Conservation (phyloP, 228 moss, liverwort and hornwort genomes). For the Sphagnum fallax region DNA sequence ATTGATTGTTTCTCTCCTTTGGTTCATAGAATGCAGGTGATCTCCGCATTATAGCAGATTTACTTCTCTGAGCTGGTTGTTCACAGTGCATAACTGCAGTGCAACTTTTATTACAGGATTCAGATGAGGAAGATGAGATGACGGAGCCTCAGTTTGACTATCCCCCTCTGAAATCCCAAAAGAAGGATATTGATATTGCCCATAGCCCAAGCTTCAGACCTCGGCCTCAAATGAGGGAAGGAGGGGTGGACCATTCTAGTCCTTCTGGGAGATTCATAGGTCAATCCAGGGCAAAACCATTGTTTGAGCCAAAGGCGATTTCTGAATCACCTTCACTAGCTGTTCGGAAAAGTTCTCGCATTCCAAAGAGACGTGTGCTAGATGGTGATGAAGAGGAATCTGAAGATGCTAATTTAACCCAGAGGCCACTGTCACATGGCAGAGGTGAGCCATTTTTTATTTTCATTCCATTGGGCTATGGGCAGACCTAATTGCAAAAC, state of each 20-base stretch:
- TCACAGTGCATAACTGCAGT: no score
- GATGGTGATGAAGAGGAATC: conserved; percentile 72
- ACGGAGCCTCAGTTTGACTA: conserved; percentile 11
- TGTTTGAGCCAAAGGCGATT: conserved; percentile 2
- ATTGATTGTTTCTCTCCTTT: background rate
- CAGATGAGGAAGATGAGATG: conserved; percentile 81
- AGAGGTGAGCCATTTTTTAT: conserved; percentile 17
- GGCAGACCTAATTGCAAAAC: no score
- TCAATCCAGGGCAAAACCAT: conserved; percentile 13
- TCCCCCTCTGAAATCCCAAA: conserved; percentile 26
- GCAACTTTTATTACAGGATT: conserved; percentile 44
- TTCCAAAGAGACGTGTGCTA: conserved; percentile 80
- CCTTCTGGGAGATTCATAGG: conserved; percentile 20
- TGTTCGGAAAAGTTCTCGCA: conserved; percentile 90
- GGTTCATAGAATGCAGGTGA: background rate
- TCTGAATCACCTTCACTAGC: conserved; percentile 40
- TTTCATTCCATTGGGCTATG: background rate
- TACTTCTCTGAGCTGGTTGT: no score
- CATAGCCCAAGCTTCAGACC: conserved; percentile 13
- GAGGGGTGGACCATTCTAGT: conserved; percentile 20
- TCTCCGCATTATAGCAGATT: background rate
- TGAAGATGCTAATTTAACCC: conserved; percentile 23
- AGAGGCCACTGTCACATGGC: conserved; percentile 11
- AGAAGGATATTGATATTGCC: conserved; percentile 11
- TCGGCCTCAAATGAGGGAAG: conserved; percentile 19